Conservation (phyloP, 202 grass and related monocot genomes). For the Hordeum pubiflorum region DNA sequence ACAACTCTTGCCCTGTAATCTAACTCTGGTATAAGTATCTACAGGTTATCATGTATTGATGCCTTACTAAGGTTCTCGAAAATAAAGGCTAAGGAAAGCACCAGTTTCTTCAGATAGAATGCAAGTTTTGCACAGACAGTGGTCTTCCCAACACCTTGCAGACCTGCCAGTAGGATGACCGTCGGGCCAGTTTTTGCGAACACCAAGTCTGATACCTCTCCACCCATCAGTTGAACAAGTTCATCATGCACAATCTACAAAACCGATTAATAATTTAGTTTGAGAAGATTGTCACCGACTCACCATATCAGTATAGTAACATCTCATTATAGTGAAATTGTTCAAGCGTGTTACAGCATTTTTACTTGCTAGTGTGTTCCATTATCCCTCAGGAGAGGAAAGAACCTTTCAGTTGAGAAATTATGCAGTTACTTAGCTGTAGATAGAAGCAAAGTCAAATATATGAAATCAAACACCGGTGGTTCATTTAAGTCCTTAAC, state of each 20-base stretch:
- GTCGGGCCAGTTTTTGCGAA: slow-evolving; percentile 77
- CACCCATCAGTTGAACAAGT: slow-evolving; percentile 90
- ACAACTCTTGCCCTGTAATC: slow-evolving; percentile 91
- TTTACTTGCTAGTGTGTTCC: background rate
- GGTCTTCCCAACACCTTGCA: slow-evolving; percentile 98
- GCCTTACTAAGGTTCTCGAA: background rate
- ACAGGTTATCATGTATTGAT: slow-evolving; percentile 11
- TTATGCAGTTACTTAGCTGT: background rate
- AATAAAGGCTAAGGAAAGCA: slow-evolving; percentile 22
- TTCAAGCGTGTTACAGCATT: background rate
- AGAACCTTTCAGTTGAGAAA: background rate
- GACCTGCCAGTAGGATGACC: slow-evolving; percentile 77
- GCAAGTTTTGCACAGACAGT: slow-evolving; percentile 95
- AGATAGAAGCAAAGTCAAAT: background rate
- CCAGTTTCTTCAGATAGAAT: slow-evolving; percentile 84
- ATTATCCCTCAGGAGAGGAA: background rate
- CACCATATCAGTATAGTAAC: background rate
- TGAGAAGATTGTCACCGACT: background rate
- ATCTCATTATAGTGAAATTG: background rate
- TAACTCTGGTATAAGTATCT: slow-evolving; percentile 42
- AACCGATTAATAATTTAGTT: slow-evolving; percentile 7
- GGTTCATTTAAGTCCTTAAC: background rate
- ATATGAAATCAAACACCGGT: background rate
- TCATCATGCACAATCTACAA: slow-evolving; percentile 81
- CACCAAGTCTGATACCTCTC: slow-evolving; percentile 78